Percentiles rank a stretch among this genome's conserved stretches.
Evolutionary conservation across 139 green algal genomes (phyloP).

Genomic region (Tetradesmus obliquus): DNA sequence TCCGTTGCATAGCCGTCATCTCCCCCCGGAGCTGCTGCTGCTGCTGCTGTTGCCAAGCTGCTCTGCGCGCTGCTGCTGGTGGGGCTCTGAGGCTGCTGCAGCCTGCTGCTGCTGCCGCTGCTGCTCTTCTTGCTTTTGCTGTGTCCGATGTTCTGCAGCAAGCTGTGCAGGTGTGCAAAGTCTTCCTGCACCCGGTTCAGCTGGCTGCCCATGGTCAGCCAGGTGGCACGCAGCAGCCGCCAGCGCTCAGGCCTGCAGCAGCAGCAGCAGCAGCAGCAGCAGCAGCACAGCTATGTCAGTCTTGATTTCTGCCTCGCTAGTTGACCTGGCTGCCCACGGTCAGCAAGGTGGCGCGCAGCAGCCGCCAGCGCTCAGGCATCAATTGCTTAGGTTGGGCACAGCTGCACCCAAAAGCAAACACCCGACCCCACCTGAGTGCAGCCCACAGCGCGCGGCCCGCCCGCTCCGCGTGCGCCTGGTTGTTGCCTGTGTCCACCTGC

Average conservation of each 20-base stretch:
- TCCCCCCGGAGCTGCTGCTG: not conserved
- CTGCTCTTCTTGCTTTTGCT: not conserved
- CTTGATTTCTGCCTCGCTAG: not conserved
- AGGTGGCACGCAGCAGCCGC: constrained; percentile 6
- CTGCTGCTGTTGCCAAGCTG: no score
- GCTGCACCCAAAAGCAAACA: no score
- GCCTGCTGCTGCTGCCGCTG: not conserved
- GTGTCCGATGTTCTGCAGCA: not conserved
- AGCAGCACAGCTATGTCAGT: not conserved
- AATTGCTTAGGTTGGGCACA: no score
- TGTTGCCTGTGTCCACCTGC: constrained; percentile 24
- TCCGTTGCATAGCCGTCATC: not conserved
- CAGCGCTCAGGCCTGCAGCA: not conserved
- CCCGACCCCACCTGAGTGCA: not conserved
- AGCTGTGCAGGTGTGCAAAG: constrained; percentile 15
- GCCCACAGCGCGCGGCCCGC: constrained; percentile 18
- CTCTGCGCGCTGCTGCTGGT: not conserved
- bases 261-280: not conserved
- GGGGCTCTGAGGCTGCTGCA: not conserved
- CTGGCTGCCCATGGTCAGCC: constrained; percentile 24
- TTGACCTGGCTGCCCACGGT: not conserved
- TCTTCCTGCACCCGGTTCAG: constrained; percentile 26
- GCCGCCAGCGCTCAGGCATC: not conserved
- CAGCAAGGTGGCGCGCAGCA: not conserved
- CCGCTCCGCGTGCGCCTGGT: not conserved